These are phyloP conservation scores for Phylloporus arenicola DNA, from an alignment of 768 basidiomycete genomes.

Conservation along the genomic window DNA sequence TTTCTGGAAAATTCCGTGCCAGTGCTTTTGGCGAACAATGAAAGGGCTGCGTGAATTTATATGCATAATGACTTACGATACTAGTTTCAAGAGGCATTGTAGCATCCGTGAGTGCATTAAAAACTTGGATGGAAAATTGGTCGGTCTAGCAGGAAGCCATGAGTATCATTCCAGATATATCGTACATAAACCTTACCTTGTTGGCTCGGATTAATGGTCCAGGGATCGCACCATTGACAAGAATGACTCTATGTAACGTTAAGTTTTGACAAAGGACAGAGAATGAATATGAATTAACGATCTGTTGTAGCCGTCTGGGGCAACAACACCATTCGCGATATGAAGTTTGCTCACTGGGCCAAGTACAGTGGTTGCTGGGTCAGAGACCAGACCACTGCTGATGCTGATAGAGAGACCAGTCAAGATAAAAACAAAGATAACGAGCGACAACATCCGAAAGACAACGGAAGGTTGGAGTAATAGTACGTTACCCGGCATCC, in stretches of 20 bases:
- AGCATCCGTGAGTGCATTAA: slow-evolving; percentile 38
- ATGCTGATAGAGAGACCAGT: neutral
- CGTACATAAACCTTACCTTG: slow-evolving; percentile 26
- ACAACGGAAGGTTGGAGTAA: neutral
- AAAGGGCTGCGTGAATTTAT: slow-evolving; percentile 9
- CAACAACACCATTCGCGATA: slow-evolving; percentile 34
- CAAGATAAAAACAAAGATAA: neutral
- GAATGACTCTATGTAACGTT: slow-evolving; percentile 26
- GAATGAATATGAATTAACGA: slow-evolving; percentile 18
- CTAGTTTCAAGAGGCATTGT: slow-evolving; percentile 47
- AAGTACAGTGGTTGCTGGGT: neutral
- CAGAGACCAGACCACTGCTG: neutral
- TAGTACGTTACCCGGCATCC: neutral
- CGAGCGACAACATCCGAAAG: neutral
- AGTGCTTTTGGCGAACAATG: slow-evolving; percentile 17
- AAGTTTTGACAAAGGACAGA: neutral
- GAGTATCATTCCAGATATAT: neutral
- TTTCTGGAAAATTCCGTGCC: slow-evolving; percentile 25
- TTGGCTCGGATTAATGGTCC: slow-evolving; percentile 38
- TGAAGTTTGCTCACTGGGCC: slow-evolving; percentile 20
- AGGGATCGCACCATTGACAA: slow-evolving; percentile 39
- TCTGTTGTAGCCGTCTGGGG: slow-evolving; percentile 41
- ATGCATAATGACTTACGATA: slow-evolving; percentile 15
- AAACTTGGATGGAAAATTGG: slow-evolving; percentile 37
- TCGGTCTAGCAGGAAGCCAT: slow-evolving; percentile 25